Base-by-base conservation (phyloP, 2,329 filamentous ascomycete species). In the Lecanoromycetidae sp. region DNA sequence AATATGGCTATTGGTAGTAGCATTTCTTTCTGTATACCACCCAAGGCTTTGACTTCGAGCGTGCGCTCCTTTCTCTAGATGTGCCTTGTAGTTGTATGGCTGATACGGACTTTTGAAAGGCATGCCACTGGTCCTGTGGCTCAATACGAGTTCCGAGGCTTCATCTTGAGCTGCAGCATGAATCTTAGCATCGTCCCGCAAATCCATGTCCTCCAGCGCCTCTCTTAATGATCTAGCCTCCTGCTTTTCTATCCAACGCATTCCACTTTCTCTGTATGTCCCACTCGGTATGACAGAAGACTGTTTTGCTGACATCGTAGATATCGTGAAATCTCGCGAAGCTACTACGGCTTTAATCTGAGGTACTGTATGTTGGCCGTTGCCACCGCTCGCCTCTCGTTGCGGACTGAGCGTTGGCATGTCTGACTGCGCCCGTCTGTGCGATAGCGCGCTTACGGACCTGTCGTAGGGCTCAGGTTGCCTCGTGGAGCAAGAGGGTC, bases 141-240 rank as follows among this genome's bases (percentile, higher is more conserved):
- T 75, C 71, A 72, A 76, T n/a, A 82, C 77, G 29, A 81, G 64
- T 54, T 80, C 74, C 0, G 75, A 74, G 10, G 78, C 78, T 58
- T 82, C 78, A 44, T 78, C 71, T 55, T 77, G 74, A 12, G 78
- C 78, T 9, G 73, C 72, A 23, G 66, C 60, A 54, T 77, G 75
- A 20, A 81, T 56, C 43, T 66, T 67, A 54, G 68, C 63, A 44
- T 80, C 77, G 35, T 76, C 70, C 20, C 74, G 63, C 19, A 77
- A 53, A 54, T 79, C 75, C 65, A 80, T 69, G 49, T 74, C 35
- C 53, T 77, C 70, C 55, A 80, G 62, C 12, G 76, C 76, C 49
- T 71, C 66, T 12, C 75, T 66, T 41, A 80, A 57, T 15, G 71
- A 72, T 7, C 68, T 69, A 23, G 71, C 73, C 58, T 80, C 76